Evolutionary conservation across 148 eudicot genomes (phyloP).

Genomic region (Salicornia ramosissima): DNA sequence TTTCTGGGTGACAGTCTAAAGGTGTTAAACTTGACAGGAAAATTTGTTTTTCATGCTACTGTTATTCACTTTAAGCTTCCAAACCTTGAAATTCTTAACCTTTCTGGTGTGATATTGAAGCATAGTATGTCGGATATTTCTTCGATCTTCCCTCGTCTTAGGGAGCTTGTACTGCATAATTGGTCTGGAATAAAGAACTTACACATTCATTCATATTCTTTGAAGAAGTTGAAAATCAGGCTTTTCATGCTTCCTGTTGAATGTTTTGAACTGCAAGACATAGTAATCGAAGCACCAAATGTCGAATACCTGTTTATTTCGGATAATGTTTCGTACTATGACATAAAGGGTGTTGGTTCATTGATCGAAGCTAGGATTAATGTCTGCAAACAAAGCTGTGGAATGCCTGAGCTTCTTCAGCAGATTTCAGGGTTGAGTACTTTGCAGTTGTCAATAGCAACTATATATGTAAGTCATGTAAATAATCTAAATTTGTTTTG

Average conservation of each 20-base stretch:
- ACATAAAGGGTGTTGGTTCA: background rate
- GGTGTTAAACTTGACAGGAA: background rate
- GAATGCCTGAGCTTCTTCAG: background rate
- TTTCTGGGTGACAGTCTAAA: background rate
- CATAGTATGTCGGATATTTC: background rate
- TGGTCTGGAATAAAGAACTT: background rate
- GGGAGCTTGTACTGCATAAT: background rate
- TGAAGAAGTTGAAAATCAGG: slow-evolving; percentile 1
- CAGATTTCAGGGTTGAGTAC: background rate
- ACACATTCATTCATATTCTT: background rate
- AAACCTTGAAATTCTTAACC: background rate
- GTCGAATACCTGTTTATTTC: background rate
- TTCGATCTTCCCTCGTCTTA: background rate
- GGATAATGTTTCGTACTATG: background rate
- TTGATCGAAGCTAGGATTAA: slow-evolving; percentile 3
- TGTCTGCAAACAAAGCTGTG: background rate
- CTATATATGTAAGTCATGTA: background rate
- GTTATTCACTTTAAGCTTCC: background rate
- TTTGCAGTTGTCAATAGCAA: background rate
- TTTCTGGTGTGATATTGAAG: background rate
- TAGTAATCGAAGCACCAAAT: background rate
- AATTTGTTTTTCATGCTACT: background rate
- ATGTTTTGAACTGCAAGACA: background rate
- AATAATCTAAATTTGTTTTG: too few relatives aligned
- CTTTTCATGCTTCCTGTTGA: too few relatives aligned